phyloP scores from a whole-genome alignment of 352 stramenopile genomes.

The Phytopythium cucurbitacearum region DNA sequence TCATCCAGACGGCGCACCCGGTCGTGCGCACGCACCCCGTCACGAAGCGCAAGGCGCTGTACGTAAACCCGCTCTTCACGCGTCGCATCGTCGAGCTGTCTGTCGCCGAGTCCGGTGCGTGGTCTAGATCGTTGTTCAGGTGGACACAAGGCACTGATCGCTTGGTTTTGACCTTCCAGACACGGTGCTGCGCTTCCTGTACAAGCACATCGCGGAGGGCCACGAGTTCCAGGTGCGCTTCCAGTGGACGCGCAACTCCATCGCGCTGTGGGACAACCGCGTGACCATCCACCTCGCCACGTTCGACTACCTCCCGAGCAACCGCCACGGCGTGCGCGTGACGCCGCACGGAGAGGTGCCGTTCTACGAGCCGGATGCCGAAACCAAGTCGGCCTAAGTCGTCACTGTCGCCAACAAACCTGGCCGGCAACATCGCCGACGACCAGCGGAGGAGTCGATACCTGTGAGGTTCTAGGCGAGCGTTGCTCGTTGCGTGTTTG shows the following conservation, averaged over 20 bases:
- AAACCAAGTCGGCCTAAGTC: neutral
- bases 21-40: slow-evolving; percentile 24
- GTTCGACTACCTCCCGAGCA: slow-evolving; percentile 30
- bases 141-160: no score
- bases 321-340: slow-evolving; percentile 24
- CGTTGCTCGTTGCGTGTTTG: no score
- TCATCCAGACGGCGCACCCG: slow-evolving; percentile 16
- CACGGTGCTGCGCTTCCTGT: slow-evolving; percentile 9
- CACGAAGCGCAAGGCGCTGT: slow-evolving; percentile 22
- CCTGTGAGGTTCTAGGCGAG: no score
- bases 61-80: slow-evolving; percentile 21
- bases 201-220: slow-evolving; percentile 16
- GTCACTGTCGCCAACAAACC: neutral
- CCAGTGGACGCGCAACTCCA: slow-evolving; percentile 20
- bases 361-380: slow-evolving; percentile 1
- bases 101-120: slow-evolving; percentile 16
- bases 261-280: slow-evolving; percentile 26
- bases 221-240: slow-evolving; percentile 32
- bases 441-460: no score
- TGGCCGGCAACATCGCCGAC: neutral
- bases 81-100: slow-evolving; percentile 20
- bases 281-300: slow-evolving; percentile 25
- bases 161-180: neutral
- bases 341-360: slow-evolving; percentile 25
- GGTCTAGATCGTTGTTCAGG: neutral